Evolutionary conservation across 768 basidiomycete genomes (phyloP), one percentile per base, ranked within the genome.

Genomic region (Boletus tylopilopsis): DNA sequence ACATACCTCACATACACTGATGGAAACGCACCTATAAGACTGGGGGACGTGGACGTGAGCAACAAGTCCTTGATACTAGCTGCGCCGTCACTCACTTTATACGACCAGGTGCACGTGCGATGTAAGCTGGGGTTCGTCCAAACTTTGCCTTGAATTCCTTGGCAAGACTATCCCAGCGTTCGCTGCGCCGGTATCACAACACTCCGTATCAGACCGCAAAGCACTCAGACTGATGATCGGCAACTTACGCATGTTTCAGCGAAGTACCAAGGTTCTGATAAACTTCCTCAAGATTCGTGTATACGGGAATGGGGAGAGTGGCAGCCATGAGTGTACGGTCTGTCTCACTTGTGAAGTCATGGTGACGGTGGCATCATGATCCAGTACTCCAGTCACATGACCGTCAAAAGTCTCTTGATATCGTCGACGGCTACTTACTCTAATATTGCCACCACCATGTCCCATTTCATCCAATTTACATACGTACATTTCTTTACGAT

Each of bases 21-120:
- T 46, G 9, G 16, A 5, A 38, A 47, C 42, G 12, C 55, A 65
- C 71, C 71, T 56, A 74, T 73, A 23, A 73, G 58, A 46, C 70
- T 72, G 25, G 12, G n/a, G 22, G 32, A 37, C 23, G 6, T 12
- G 19, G 34, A 36, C 27, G 24, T 22, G 24, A 33, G 38, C 21
- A 23, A 2, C 8, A n/a, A 15, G n/a, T 24, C 12, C n/a, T n/a
- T n/a, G n/a, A n/a, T n/a, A n/a, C 23, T 22, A 9, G 12, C 12
- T 8, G 30, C 15, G 27, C 34, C 2, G 12, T 10, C 23, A 60
- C 72, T 53, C 57, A 88, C 87, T 92, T 91, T 41, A 92, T 82
- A 53, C 89, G 78, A 7, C 90, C 90, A 1, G 89, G 90, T 6
- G 90, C 88, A 60, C 88, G 73, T 7, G 80, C 79, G 57, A 91